Evolutionary conservation across 2,329 filamentous ascomycete species (phyloP).

Genomic region (Phialophora expanda): DNA sequence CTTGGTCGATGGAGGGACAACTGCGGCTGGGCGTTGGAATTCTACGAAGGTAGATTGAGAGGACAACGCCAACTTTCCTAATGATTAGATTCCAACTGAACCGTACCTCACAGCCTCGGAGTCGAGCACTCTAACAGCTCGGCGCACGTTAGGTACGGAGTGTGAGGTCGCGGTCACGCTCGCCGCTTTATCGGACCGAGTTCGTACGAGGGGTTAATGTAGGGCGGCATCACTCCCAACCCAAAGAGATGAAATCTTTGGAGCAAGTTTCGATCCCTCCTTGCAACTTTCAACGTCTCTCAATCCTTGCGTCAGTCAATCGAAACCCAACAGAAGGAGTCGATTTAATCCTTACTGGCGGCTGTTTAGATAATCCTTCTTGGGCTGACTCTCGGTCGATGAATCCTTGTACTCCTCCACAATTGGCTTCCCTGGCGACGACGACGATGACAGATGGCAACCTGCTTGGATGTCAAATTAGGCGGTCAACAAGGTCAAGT

Average conservation of each 20-base stretch:
- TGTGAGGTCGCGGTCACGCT: not conserved
- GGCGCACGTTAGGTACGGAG: no score
- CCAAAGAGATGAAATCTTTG: not conserved
- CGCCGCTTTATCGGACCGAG: not conserved
- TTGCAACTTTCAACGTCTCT: not conserved
- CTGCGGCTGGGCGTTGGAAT: not conserved
- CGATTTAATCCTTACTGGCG: not conserved
- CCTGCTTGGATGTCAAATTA: not conserved
- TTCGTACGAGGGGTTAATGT: not conserved
- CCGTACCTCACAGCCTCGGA: not conserved
- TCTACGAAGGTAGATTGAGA: not conserved
- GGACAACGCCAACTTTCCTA: not conserved
- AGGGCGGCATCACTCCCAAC: not conserved
- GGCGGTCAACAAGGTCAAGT: conserved; percentile 18
- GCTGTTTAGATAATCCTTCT: not conserved
- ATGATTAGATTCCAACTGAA: not conserved
- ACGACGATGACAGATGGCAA: not conserved
- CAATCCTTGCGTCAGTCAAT: not conserved
- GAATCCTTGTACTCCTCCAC: not conserved
- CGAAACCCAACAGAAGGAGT: not conserved
- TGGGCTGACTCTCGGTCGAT: not conserved
- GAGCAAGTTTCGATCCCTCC: not conserved
- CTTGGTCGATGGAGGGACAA: not conserved
- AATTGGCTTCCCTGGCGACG: not conserved
- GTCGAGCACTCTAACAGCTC: not conserved